Evolutionary conservation across 306 rosid species (phyloP), one percentile per base, ranked within the genome.

Genomic region (Prinsepia uniflora): DNA sequence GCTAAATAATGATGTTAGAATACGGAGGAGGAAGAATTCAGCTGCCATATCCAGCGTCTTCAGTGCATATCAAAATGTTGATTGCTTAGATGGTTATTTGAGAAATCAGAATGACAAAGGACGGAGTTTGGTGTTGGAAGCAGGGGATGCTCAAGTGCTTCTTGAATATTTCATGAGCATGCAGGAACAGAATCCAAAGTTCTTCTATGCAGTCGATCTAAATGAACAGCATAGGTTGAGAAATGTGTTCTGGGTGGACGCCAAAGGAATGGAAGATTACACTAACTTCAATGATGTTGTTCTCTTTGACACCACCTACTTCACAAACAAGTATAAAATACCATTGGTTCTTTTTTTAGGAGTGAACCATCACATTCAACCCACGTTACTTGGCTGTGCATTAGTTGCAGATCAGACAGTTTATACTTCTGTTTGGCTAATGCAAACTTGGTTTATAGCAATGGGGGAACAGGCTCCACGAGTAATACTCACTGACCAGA

Each of bases 361-460:
- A 60, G 79, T 68, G 70, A 76, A 75, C 74, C 74, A 75, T 75
- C 79, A 68, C 50, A 41, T 68, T 68, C 79, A 75, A 15, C 79
- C 79, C 41, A 75, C 79, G 6, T 60, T 75, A 41, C 53, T 61
- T 64, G 79, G 75, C 46, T 76, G 75, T 68, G 79, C 74, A 7
- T 41, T 76, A 64, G 68, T 76, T 61, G 79, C 79, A 3, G 79
- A 76, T 43, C 70, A 76, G 63, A 61, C 70, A 0, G 74, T 68
- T 9, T 43, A 76, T 49, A 76, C 79, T 68, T 76, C 40, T 68
- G 63, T 68, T 20, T 76, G 79, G 79, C 46, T 76, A 13, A 68
- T 76, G 75, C 79, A 76, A 56, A 76, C 75, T 17, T 76, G 79
- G 79, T 68, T 76, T 11, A 68, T 76, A 36, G 79, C 79, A 60